Base-by-base conservation (phyloP, 2,329 filamentous ascomycete species). In the Epichloe typhina region DNA sequence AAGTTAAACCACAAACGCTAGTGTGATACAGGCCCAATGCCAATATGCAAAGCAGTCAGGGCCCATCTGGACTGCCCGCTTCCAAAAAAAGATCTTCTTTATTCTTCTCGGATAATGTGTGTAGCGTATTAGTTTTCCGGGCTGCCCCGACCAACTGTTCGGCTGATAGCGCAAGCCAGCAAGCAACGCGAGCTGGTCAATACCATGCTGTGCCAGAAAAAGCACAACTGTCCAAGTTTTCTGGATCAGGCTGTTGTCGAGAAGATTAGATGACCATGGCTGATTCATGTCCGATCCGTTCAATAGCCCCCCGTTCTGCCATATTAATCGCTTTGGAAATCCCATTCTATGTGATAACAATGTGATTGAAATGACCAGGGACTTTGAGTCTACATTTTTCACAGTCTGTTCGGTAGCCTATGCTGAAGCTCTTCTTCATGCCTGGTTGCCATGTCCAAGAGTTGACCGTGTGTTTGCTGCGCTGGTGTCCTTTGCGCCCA, bases 331-430 rank as follows among this genome's bases (percentile, higher is more conserved):
- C 35, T 13, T 21, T 48, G 26, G 36, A 45, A 19, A 6, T 50
- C 21, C 62, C 60, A 26, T 59, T 55, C 72, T 79, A 81, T 46
- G 77, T 79, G 59, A 82, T 75, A 55, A 88, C 80, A 53, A 89
- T 87, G 66, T 90, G 86, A 61, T 85, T 88, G 62, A 88, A 89
- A 63, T 90, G 86, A 1, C 86, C 86, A 0, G 86, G 85, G 7
- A 88, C 83, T 62, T 82, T 85, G 62, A 78, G 73, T 43, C 76
- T 76, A 66, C 86, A 90, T 66, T 88, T 88, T 54, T 88, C 84
- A 62, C 86, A 90, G 64, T 88, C 85, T 12, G 82, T 76, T 55
- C 85, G 73, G 68, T 84, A 89, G 47, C 86, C 86, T 79, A 89
- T 88, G 59, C 83, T 86, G 64, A 89, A 84, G 54, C 76, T 80